Conservation (phyloP, 495 filamentous ascomycete species). For the Aspergillus diversus region DNA sequence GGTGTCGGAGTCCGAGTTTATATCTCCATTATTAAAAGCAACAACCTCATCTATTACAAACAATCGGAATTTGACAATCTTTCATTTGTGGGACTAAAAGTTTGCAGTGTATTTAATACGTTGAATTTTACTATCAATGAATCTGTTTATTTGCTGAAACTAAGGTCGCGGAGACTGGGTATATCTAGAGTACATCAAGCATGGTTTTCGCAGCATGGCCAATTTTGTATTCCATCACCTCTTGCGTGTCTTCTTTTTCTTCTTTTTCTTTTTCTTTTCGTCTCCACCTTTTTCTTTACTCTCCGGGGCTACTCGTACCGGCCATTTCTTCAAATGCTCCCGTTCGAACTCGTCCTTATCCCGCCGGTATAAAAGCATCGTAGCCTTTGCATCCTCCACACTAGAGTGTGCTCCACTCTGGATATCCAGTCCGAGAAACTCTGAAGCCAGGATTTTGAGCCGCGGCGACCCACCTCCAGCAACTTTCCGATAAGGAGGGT, state of each 20-base stretch:
- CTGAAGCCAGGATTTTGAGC: constrained; percentile 72
- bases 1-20: background rate
- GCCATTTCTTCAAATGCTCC: constrained; percentile 70
- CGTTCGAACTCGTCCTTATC: constrained; percentile 83
- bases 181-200: constrained; percentile 22
- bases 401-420: constrained; percentile 74
- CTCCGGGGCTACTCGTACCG: constrained; percentile 46
- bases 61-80: background rate
- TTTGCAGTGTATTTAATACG: background rate
- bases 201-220: background rate
- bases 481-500: constrained; percentile 71
- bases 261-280: constrained; percentile 55
- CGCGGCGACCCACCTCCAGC: constrained; percentile 78
- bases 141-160: background rate
- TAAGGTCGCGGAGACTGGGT: constrained; percentile 28
- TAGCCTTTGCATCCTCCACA: constrained; percentile 86
- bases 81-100: background rate
- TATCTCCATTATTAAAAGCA: background rate
- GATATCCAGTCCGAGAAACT: constrained; percentile 81
- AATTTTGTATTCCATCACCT: constrained; percentile 33
- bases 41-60: background rate
- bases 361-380: constrained; percentile 82
- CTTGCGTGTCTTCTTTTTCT: constrained; percentile 57
- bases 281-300: constrained; percentile 41
- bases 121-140: background rate